Evolutionary conservation across 2,329 filamentous ascomycete genomes (phyloP), one percentile per base, ranked within the genome.

Genomic region (Verticillium zaregamsianum): DNA sequence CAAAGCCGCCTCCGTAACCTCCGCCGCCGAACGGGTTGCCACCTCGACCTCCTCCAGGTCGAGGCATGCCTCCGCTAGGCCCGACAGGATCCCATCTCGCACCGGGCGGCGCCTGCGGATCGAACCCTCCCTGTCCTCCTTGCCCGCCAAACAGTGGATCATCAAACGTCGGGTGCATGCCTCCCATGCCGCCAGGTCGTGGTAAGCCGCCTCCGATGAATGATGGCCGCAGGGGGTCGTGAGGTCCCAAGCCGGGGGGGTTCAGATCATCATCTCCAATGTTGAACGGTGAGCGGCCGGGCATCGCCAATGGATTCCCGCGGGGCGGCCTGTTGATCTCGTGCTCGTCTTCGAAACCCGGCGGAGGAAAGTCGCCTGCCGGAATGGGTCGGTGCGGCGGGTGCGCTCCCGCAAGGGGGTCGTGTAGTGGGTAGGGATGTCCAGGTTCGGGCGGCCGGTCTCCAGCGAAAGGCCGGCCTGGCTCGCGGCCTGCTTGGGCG

Each of bases 101-200:
- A 1, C 95, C 95, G 2, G 92, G 93, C 5, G 95, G 95, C 32
- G 86, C 89, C 71, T 89, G 89, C 2, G 90, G 87, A 70, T 93
- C 85, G 69, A 84, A 89, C 17, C 73, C 79, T 39, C 80, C 74
- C 7, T 72, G 78, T 1, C 75, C 74, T 11, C 79, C 79, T 11
- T 74, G 75, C 0, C 88, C 89, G 6, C 83, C 83, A 71, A 97
- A 97, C 57, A 97, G 76, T 7, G 92, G 92, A 71, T 98, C 93
- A 68, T 97, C 92, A 72, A 97, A 95, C 0, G 93, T 96, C 1
- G 95, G 95, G 75, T 97, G 91, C 95, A 99, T 99, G 1, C 95
- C 95, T 14, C 90, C 87, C 12, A 84, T 84, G 23, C 87, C 84
- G 15, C 86, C 85, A 1, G 81, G 80, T n/a, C 82, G 77, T 25